Conservation (phyloP, 805 yeast genomes). For the Lipomyces mesembrius region DNA sequence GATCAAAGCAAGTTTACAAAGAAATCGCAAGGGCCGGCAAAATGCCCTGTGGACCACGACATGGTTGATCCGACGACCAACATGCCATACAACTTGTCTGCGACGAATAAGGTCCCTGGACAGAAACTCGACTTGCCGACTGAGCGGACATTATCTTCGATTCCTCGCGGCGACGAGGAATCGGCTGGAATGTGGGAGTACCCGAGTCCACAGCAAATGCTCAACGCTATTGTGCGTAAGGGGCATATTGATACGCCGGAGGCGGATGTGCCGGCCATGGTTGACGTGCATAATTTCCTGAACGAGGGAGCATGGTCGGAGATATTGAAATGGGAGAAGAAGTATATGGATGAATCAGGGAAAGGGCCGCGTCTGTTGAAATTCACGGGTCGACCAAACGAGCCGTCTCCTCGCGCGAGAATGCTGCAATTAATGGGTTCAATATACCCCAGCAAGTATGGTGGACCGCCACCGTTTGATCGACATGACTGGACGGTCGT, state of each 20-base stretch:
- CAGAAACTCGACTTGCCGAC: slow-evolving; percentile 81
- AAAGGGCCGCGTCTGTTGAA: slow-evolving; percentile 75
- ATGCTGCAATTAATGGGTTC: slow-evolving; percentile 67
- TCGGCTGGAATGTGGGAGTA: slow-evolving; percentile 92
- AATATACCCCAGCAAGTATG: slow-evolving; percentile 72
- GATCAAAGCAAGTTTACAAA: slow-evolving; percentile 45
- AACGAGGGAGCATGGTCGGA: slow-evolving; percentile 99
- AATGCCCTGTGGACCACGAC: slow-evolving; percentile 51
- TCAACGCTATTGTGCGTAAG: slow-evolving; percentile 94
- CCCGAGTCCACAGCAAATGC: slow-evolving; percentile 99
- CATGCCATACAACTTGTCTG: slow-evolving; percentile 44
- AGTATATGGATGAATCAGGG: slow-evolving; percentile 60
- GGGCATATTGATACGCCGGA: slow-evolving; percentile 90
- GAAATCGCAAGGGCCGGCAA: slow-evolving; percentile 13
- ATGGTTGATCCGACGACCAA: slow-evolving; percentile 38
- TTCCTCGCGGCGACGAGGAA: slow-evolving; percentile 75
- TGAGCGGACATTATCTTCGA: slow-evolving; percentile 78
- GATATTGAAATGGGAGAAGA: slow-evolving; percentile 86
- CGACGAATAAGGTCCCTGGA: slow-evolving; percentile 87
- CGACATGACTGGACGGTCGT: slow-evolving; percentile 98
- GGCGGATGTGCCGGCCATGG: slow-evolving; percentile 96
- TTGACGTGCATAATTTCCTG: slow-evolving; percentile 90
- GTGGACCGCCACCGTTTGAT: slow-evolving; percentile 88
- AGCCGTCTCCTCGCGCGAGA: slow-evolving; percentile 83
- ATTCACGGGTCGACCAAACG: slow-evolving; percentile 92